Evolutionary conservation across 2,329 filamentous ascomycete genomes (phyloP).

Genomic region (Cladophialophora immunda): DNA sequence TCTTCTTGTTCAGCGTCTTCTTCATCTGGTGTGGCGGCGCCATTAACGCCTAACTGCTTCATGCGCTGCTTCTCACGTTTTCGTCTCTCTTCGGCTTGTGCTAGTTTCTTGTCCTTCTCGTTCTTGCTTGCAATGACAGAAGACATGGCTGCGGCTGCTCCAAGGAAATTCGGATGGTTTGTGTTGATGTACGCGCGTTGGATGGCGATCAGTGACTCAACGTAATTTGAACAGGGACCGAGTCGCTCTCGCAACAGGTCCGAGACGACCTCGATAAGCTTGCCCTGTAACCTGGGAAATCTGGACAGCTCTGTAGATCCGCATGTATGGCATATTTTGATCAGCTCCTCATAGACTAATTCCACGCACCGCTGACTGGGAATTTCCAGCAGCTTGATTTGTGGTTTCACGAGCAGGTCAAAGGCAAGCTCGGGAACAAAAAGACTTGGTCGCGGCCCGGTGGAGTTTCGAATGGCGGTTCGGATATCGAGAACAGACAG

Average conservation of each 20-base stretch:
- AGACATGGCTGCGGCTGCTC: conserved; percentile 95
- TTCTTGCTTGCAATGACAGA: conserved; percentile 95
- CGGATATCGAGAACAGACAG: conserved; percentile 93
- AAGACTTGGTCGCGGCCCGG: conserved; percentile 90
- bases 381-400: conserved; percentile 95
- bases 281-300: conserved; percentile 91
- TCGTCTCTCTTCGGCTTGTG: conserved; percentile 83
- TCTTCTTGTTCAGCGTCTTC: conserved; percentile 72
- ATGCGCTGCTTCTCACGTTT: conserved; percentile 82
- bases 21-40: conserved; percentile 71
- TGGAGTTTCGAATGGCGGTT: conserved; percentile 97
- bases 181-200: conserved; percentile 99
- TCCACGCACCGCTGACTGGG: conserved; percentile 97
- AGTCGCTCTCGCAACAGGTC: conserved; percentile 92
- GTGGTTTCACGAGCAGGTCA: conserved; percentile 95
- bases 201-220: conserved; percentile 96
- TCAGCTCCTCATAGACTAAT: conserved; percentile 96
- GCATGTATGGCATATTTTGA: conserved; percentile 99
- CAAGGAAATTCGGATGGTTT: conserved; percentile 98
- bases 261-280: conserved; percentile 97
- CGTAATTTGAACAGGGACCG: conserved; percentile 87
- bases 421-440: conserved; percentile 98
- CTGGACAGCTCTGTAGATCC: conserved; percentile 92
- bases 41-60: conserved; percentile 84
- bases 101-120: conserved; percentile 84